Conservation (phyloP, 2,329 filamentous ascomycete species). For the Neocatenulostroma microsporum region DNA sequence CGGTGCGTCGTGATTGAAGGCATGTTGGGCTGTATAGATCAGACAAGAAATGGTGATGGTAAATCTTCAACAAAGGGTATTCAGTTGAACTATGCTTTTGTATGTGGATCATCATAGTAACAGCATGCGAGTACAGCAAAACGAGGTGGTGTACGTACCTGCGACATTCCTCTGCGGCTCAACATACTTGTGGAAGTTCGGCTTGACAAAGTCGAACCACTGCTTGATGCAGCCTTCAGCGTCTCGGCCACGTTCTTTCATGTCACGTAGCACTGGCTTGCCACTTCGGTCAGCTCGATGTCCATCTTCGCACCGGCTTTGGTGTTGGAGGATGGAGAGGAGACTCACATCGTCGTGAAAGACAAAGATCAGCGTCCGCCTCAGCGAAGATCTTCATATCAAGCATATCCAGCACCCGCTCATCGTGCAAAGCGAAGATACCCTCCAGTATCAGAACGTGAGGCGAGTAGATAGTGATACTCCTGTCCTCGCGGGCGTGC, state of each 20-base stretch:
- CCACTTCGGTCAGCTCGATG: slow-evolving; percentile 11
- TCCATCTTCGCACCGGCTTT: too few species aligned
- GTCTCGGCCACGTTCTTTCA: slow-evolving; percentile 79
- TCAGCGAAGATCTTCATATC: slow-evolving; percentile 98
- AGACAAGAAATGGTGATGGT: slow-evolving; percentile 32
- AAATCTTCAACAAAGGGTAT: slow-evolving; percentile 30
- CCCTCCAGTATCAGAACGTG: slow-evolving; percentile 93
- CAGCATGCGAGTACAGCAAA: slow-evolving; percentile 1
- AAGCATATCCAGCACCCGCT: slow-evolving; percentile 71
- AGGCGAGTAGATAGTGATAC: slow-evolving; percentile 87
- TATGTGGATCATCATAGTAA: slow-evolving; percentile 30
- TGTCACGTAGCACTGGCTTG: slow-evolving; percentile 67
- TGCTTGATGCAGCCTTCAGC: slow-evolving; percentile 96
- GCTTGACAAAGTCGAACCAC: slow-evolving; percentile 94
- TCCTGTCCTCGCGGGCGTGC: slow-evolving; percentile 70
- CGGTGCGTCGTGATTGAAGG: too few species aligned
- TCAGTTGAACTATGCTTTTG: slow-evolving; percentile 36
- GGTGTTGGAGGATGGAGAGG: slow-evolving; percentile 53
- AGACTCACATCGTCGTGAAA: slow-evolving; percentile 71
- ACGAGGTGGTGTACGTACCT: slow-evolving; percentile 41
- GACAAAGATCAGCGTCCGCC: slow-evolving; percentile 87
- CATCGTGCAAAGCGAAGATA: slow-evolving; percentile 89
- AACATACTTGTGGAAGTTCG: slow-evolving; percentile 90
- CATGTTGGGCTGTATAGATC: slow-evolving; percentile 15
- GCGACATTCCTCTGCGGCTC: slow-evolving; percentile 84